Percentiles rank a stretch among this genome's conserved stretches.
Evolutionary conservation across 805 yeast genomes (phyloP).

Genomic region (Candida mattraensis): DNA sequence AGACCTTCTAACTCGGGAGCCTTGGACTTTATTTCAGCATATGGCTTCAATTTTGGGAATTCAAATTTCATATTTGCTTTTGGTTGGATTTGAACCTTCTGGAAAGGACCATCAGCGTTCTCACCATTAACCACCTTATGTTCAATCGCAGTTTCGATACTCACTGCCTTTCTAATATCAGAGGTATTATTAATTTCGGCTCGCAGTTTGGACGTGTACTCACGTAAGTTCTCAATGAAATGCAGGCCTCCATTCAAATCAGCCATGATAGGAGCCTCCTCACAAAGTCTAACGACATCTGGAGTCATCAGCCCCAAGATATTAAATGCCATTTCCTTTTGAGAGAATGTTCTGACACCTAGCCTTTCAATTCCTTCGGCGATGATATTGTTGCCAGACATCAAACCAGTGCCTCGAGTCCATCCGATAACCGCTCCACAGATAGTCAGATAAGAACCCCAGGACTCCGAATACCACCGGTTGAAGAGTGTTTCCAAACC

Average conservation of each 20-base stretch:
- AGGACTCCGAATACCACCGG: conserved; percentile 98
- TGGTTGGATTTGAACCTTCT: conserved; percentile 78
- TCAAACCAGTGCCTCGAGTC: conserved; percentile 99
- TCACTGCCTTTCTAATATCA: conserved; percentile 92
- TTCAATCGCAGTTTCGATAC: conserved; percentile 90
- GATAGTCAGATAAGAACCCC: conserved; percentile 91
- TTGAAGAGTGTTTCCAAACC: conserved; percentile 94
- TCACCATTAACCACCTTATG: conserved; percentile 83
- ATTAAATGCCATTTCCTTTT: conserved; percentile 99
- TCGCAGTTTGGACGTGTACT: conserved; percentile 78
- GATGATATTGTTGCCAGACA: conserved; percentile 95
- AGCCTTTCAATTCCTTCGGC: conserved; percentile 96
- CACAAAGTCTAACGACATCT: conserved; percentile 80
- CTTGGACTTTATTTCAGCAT: conserved; percentile 65
- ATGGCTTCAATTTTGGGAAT: conserved; percentile 85
- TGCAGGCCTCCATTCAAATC: conserved; percentile 99
- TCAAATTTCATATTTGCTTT: conserved; percentile 92
- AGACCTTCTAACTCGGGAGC: conserved; percentile 84
- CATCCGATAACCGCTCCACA: conserved; percentile 99
- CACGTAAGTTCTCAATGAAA: conserved; percentile 87
- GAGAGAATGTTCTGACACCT: conserved; percentile 98
- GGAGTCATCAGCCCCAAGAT: conserved; percentile 91
- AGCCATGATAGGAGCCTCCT: conserved; percentile 93
- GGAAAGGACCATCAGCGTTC: conserved; percentile 81
- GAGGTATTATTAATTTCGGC: conserved; percentile 74